Evolutionary conservation across 1,284 basidiomycete species (phyloP).

Genomic region (Malassezia globosa): DNA sequence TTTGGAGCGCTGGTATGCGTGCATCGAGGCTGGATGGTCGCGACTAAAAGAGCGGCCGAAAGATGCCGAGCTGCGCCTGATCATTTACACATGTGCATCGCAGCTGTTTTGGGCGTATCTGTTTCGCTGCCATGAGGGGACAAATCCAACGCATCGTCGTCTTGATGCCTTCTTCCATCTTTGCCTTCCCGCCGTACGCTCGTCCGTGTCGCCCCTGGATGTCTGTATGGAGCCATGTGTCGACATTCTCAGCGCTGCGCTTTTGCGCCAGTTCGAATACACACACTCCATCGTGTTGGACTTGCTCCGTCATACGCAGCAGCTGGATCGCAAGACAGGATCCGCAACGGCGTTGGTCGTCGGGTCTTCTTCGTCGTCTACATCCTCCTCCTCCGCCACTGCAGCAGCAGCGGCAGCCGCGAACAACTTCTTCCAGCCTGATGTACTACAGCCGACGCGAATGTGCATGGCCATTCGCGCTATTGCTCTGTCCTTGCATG

Average conservation of each 20-base stretch:
- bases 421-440: conserved; percentile 37
- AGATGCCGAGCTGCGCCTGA: conserved; percentile 63
- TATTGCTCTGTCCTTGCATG: conserved; percentile 61
- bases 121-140: conserved; percentile 76
- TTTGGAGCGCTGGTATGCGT: conserved; percentile 64
- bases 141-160: conserved; percentile 64
- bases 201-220: conserved; percentile 60
- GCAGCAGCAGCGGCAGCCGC: no score
- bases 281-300: conserved; percentile 65
- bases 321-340: background rate
- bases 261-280: conserved; percentile 74
- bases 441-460: conserved; percentile 47
- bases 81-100: conserved; percentile 69
- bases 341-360: no score
- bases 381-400: no score
- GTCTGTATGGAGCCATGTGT: conserved; percentile 66
- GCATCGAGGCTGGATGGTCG: conserved; percentile 51
- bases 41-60: conserved; percentile 61
- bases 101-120: conserved; percentile 87
- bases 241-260: conserved; percentile 68
- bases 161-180: conserved; percentile 66
- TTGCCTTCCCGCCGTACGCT: conserved; percentile 66
- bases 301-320: conserved; percentile 27
- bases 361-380: no score
- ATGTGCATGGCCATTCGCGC: conserved; percentile 68